phyloP scores from a whole-genome alignment of 345 rosid species.

The Bretschneidera sinensis region DNA sequence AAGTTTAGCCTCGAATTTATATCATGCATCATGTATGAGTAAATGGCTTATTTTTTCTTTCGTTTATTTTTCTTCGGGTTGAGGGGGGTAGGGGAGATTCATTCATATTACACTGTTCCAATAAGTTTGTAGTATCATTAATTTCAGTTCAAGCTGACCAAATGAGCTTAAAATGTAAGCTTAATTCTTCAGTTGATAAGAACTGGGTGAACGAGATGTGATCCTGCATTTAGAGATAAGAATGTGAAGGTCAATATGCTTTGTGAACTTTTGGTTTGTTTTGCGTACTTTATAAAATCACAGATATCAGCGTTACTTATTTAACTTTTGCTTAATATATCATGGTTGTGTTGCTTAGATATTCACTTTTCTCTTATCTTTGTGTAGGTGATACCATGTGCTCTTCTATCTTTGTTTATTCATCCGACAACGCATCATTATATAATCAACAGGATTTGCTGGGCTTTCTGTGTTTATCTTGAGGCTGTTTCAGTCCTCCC shows the following conservation, averaged over 20 bases:
- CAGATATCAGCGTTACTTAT: too few species aligned
- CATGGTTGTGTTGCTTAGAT: neutral
- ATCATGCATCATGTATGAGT: too few species aligned
- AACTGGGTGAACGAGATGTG: neutral
- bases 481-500: slow-evolving; percentile 91
- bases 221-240: neutral
- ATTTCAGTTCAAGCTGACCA: too few species aligned
- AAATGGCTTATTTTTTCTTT: too few species aligned
- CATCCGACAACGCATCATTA: slow-evolving; percentile 82
- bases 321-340: too few species aligned
- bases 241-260: too few species aligned
- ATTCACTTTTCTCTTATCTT: neutral
- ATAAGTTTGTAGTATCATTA: neutral
- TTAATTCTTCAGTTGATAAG: neutral
- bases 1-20: too few species aligned
- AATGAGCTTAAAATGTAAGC: neutral
- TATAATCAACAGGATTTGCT: slow-evolving; percentile 54
- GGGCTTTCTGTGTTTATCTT: slow-evolving; percentile 92
- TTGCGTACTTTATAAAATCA: too few species aligned
- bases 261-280: too few species aligned
- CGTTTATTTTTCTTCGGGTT: too few species aligned
- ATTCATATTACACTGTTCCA: neutral
- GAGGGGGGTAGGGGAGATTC: too few species aligned
- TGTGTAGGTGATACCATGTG: slow-evolving; percentile 71
- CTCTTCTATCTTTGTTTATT: slow-evolving; percentile 46